These are phyloP conservation scores for Mycena latifolia DNA, from an alignment of 768 basidiomycete genomes.

Conservation along the genomic window DNA sequence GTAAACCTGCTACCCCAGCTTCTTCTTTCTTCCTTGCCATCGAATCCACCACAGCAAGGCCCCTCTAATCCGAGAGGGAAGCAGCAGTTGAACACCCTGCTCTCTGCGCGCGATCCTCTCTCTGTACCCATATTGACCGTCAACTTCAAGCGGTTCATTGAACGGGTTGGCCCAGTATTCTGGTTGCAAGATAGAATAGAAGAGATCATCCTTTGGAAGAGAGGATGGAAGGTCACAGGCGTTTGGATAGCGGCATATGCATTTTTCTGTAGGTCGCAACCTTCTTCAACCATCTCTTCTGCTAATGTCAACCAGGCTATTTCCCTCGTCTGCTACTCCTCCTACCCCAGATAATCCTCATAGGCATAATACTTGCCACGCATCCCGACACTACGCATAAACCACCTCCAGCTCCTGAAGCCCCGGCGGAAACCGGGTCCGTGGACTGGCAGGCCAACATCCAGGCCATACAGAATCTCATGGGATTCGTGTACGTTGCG, in stretches of 20 bases:
- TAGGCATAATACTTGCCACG: constrained; percentile 74
- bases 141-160: constrained; percentile 87
- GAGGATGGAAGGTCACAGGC: constrained; percentile 76
- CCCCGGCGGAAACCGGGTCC: constrained; percentile 59
- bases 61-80: constrained; percentile 35
- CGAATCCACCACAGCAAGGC: constrained; percentile 32
- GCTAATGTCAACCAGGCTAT: constrained; percentile 63
- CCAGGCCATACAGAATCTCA: constrained; percentile 92
- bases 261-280: constrained; percentile 75
- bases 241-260: constrained; percentile 84
- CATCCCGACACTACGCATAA: constrained; percentile 61
- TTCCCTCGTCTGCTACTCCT: constrained; percentile 81
- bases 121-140: constrained; percentile 82
- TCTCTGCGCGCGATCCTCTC: constrained; percentile 76
- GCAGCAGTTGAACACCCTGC: constrained; percentile 49
- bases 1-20: constrained; percentile 56
- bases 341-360: constrained; percentile 72
- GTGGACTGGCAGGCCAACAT: constrained; percentile 90
- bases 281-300: background rate
- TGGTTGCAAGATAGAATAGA: constrained; percentile 93
- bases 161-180: constrained; percentile 82
- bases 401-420: constrained; percentile 31
- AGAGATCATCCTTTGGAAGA: constrained; percentile 87
- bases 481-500: constrained; percentile 79
- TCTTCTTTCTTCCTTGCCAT: constrained; percentile 48